phyloP scores from a whole-genome alignment of 2,329 filamentous ascomycete genomes.

The Polychaeton citri region DNA sequence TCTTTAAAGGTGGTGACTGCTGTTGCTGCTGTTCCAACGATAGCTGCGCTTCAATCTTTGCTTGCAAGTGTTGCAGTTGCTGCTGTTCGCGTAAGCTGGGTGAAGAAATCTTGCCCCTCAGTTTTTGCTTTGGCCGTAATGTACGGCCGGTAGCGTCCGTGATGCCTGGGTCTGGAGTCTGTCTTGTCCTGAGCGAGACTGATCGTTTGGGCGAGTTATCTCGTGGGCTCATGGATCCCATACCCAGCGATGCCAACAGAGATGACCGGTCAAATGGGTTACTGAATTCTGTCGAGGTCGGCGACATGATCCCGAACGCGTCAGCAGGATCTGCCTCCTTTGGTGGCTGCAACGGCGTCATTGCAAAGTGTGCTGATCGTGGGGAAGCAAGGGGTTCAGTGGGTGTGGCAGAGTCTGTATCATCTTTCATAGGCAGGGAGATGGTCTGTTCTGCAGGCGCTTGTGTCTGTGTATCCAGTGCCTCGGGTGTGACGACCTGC shows the following conservation, averaged over 20 bases:
- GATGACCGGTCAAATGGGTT: conserved; percentile 22
- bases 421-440: conserved; percentile 1
- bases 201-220: conserved; percentile 11
- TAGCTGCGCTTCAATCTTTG: conserved; percentile 17
- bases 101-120: conserved; percentile 20
- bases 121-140: conserved; percentile 2
- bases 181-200: conserved; percentile 8
- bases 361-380: conserved; percentile 23
- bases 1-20: neutral
- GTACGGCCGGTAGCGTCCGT: neutral
- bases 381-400: conserved; percentile 23
- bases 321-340: conserved; percentile 20
- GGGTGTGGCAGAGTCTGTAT: conserved; percentile 8
- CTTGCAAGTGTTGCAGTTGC: conserved; percentile 19
- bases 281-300: conserved; percentile 28
- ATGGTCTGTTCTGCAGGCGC: neutral
- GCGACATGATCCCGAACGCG: conserved; percentile 26
- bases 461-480: conserved; percentile 1
- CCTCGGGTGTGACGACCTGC: conserved; percentile 11
- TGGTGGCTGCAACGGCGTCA: conserved; percentile 19
- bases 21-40: conserved; percentile 3
- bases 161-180: neutral
- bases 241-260: conserved; percentile 21
- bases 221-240: conserved; percentile 19
- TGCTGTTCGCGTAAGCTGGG: conserved; percentile 21